phyloP scores from a whole-genome alignment of 768 basidiomycete species.

The Russula sp. region DNA sequence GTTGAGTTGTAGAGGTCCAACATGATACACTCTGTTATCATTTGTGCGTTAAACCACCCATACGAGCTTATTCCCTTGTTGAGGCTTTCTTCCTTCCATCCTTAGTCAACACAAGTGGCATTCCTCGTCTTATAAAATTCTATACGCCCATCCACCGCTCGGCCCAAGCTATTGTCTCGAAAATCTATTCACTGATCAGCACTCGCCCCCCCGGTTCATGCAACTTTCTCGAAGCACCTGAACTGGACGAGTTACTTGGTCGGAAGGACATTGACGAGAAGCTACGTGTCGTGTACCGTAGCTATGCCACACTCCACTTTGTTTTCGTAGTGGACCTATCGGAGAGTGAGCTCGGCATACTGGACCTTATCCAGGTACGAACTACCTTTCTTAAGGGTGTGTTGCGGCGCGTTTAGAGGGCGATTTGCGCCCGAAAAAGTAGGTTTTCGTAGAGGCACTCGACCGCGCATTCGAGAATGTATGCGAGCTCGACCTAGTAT shows the following conservation, averaged over 20 bases:
- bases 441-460: constrained; percentile 97
- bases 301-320: constrained; percentile 94
- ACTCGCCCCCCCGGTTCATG: constrained; percentile 77
- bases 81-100: constrained; percentile 13
- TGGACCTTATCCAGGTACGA: constrained; percentile 92
- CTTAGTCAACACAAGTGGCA: constrained; percentile 88
- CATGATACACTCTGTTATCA: constrained; percentile 23
- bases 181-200: constrained; percentile 86
- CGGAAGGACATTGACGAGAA: constrained; percentile 43
- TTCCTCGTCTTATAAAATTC: constrained; percentile 80
- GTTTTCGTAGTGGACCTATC: constrained; percentile 95
- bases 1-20: not conserved
- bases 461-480: constrained; percentile 97
- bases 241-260: constrained; percentile 68
- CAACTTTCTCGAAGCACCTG: constrained; percentile 94
- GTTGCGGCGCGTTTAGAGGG: not conserved
- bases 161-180: constrained; percentile 64
- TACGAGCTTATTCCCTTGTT: not conserved
- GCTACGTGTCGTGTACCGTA: constrained; percentile 87
- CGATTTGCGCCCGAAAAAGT: not conserved
- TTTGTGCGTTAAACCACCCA: constrained; percentile 12
- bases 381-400: not conserved
- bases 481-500: constrained; percentile 95
- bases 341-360: constrained; percentile 93
- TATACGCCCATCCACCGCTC: constrained; percentile 72